A percentile compares a stretch with the other conserved stretches of the same genome.
These are phyloP conservation scores for Boletus tomentosulus DNA, from an alignment of 768 basidiomycete genomes.

Conservation along the genomic window DNA sequence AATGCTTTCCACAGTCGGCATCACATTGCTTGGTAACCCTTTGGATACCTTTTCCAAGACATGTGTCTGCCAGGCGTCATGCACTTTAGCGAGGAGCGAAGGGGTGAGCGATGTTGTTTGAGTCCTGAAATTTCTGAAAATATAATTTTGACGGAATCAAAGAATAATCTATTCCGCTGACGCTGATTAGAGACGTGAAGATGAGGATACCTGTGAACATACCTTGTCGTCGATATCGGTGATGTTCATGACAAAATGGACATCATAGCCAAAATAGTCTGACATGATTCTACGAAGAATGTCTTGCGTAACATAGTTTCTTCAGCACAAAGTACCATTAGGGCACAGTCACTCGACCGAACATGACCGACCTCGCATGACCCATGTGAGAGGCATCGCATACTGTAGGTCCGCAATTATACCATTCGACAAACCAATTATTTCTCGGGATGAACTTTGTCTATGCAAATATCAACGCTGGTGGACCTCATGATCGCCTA, in stretches of 20 bases:
- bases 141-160: slow-evolving; percentile 77
- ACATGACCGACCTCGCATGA: slow-evolving; percentile 74
- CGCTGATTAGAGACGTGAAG: slow-evolving; percentile 6
- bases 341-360: not conserved
- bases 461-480: slow-evolving; percentile 36
- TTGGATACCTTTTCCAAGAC: slow-evolving; percentile 60
- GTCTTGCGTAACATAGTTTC: slow-evolving; percentile 67
- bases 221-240: slow-evolving; percentile 99
- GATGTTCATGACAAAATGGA: slow-evolving; percentile 99
- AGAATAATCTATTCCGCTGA: slow-evolving; percentile 79
- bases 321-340: slow-evolving; percentile 29
- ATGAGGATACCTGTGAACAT: slow-evolving; percentile 12
- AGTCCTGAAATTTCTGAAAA: slow-evolving; percentile 58
- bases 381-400: slow-evolving; percentile 99
- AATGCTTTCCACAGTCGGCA: slow-evolving; percentile 46
- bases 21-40: slow-evolving; percentile 51
- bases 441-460: slow-evolving; percentile 69
- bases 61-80: slow-evolving; percentile 63
- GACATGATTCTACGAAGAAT: slow-evolving; percentile 64
- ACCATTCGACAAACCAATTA: slow-evolving; percentile 88
- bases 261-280: slow-evolving; percentile 96
- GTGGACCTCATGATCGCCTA: slow-evolving; percentile 15
- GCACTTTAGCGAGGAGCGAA: slow-evolving; percentile 53
- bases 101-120: slow-evolving; percentile 53
- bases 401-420: slow-evolving; percentile 98